These are phyloP conservation scores for Rhizoctonia solani DNA, from an alignment of 1,284 basidiomycete genomes.

Conservation along the genomic window DNA sequence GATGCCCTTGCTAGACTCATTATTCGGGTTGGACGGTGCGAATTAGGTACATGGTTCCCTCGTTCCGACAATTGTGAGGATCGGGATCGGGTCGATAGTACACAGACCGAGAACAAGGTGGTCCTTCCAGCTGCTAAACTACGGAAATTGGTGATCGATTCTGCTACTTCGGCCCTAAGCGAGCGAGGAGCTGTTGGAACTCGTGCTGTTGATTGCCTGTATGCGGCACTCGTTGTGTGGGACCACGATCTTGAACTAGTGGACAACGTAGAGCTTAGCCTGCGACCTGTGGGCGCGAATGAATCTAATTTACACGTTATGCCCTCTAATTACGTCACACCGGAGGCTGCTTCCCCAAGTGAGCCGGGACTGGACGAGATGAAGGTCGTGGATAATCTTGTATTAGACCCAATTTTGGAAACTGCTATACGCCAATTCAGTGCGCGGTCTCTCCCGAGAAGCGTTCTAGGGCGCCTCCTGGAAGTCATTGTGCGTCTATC, in stretches of 20 bases:
- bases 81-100: conserved; percentile 38
- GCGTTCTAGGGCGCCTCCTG: conserved; percentile 63
- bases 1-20: conserved; percentile 67
- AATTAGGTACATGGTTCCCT: conserved; percentile 26
- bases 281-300: not conserved
- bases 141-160: conserved; percentile 62
- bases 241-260: conserved; percentile 65
- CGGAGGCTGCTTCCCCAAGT: not conserved
- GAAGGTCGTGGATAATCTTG: conserved; percentile 39
- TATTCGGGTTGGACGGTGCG: conserved; percentile 48
- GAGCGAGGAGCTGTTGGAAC: conserved; percentile 71
- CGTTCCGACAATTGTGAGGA: not conserved
- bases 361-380: conserved; percentile 12
- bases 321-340: conserved; percentile 32
- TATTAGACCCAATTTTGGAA: conserved; percentile 5
- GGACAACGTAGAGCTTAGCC: conserved; percentile 56
- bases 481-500: conserved; percentile 65
- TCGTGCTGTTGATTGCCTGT: conserved; percentile 57
- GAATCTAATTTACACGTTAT: conserved; percentile 19
- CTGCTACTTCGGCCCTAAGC: conserved; percentile 63
- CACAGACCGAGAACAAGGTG: conserved; percentile 36
- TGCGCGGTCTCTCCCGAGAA: conserved; percentile 49
- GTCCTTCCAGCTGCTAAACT: conserved; percentile 46
- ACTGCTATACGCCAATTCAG: conserved; percentile 5
- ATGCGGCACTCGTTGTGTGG: conserved; percentile 56